These are phyloP conservation scores for Phyllachora maydis DNA, from an alignment of 2,329 filamentous ascomycete genomes.

Conservation along the genomic window DNA sequence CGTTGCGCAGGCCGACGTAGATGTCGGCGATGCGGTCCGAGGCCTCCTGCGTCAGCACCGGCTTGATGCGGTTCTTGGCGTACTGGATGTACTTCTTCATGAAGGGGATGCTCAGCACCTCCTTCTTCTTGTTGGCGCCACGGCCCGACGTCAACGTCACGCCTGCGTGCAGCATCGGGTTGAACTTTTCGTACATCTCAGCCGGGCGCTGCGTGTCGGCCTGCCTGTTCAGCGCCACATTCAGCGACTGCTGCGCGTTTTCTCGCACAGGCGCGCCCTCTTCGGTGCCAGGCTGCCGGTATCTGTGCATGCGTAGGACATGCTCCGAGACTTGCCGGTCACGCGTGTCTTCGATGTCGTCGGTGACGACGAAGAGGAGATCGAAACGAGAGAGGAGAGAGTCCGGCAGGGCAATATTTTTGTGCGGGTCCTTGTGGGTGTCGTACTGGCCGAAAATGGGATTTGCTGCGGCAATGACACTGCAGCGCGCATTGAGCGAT, in stretches of 20 bases:
- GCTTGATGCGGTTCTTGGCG: constrained; percentile 79
- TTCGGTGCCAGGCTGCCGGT: constrained; percentile 78
- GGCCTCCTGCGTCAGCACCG: constrained; percentile 73
- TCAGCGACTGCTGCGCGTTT: constrained; percentile 62
- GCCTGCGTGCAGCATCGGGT: constrained; percentile 85
- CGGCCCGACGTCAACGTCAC: constrained; percentile 59
- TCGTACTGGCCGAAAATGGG: constrained; percentile 98
- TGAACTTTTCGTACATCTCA: constrained; percentile 90
- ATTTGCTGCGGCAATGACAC: constrained; percentile 89
- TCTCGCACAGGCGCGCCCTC: constrained; percentile 91
- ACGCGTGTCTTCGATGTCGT: constrained; percentile 87
- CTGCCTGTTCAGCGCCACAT: constrained; percentile 68
- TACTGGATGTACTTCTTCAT: constrained; percentile 99
- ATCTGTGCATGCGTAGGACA: constrained; percentile 90
- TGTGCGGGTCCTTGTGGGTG: constrained; percentile 93
- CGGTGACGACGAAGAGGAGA: constrained; percentile 89
- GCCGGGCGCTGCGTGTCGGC: constrained; percentile 54
- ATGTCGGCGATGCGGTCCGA: constrained; percentile 80
- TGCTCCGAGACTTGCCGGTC: constrained; percentile 90
- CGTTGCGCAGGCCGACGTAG: constrained; percentile 84
- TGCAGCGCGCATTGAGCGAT: constrained; percentile 87
- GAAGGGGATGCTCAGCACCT: constrained; percentile 89
- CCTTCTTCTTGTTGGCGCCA: constrained; percentile 54
- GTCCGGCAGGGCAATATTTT: constrained; percentile 93
- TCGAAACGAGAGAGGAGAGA: constrained; percentile 96